phyloP scores from a whole-genome alignment of 164 flowering plant genomes.

The Vitis amurensis region DNA sequence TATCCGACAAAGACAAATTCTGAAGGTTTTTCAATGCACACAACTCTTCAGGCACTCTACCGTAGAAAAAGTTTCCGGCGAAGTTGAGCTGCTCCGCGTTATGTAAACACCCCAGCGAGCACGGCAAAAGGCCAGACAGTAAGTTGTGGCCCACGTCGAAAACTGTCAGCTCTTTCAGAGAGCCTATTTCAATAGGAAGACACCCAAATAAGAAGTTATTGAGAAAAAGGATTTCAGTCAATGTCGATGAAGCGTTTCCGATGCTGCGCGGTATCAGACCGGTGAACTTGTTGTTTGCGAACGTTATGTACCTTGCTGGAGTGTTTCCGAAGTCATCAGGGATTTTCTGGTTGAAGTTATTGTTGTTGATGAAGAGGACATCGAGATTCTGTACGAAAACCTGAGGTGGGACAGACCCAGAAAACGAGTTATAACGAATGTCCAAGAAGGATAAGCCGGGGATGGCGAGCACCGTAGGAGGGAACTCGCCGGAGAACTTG shows the following conservation, averaged over 20 bases:
- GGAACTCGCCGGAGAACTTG: slow-evolving; percentile 26
- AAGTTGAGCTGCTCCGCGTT: slow-evolving; percentile 30
- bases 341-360: slow-evolving; percentile 25
- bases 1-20: slow-evolving; percentile 30
- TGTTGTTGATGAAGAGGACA: slow-evolving; percentile 39
- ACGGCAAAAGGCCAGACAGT: slow-evolving; percentile 35
- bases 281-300: slow-evolving; percentile 44
- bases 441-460: slow-evolving; percentile 27
- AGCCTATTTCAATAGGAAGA: slow-evolving; percentile 33
- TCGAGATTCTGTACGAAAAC: slow-evolving; percentile 23
- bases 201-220: slow-evolving; percentile 35
- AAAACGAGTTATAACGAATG: slow-evolving; percentile 28
- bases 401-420: slow-evolving; percentile 29
- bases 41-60: slow-evolving; percentile 36
- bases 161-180: slow-evolving; percentile 14
- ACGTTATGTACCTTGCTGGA: slow-evolving; percentile 16
- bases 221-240: slow-evolving; percentile 27
- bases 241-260: slow-evolving; percentile 9
- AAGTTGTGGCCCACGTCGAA: slow-evolving; percentile 29
- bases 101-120: slow-evolving; percentile 31
- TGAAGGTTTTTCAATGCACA: slow-evolving; percentile 23
- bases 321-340: slow-evolving; percentile 28
- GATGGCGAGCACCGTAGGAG: slow-evolving; percentile 7
- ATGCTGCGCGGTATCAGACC: slow-evolving; percentile 42
- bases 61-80: slow-evolving; percentile 31